These are phyloP conservation scores for Phaseolus coccineus DNA, from an alignment of 331 rosid genomes.

Conservation along the genomic window DNA sequence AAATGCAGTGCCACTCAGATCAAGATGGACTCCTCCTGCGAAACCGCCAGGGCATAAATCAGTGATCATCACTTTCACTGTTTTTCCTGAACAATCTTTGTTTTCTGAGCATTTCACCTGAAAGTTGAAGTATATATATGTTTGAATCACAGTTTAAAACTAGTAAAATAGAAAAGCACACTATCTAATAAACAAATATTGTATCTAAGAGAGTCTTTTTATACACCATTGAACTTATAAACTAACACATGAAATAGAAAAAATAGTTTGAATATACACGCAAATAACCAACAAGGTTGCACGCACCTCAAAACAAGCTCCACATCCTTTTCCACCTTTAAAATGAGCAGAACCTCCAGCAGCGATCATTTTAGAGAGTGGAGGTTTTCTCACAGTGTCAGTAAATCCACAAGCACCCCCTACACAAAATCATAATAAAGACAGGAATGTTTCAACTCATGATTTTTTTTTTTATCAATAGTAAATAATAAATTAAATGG, in stretches of 20 bases:
- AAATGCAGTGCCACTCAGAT: slow-evolving; percentile 72
- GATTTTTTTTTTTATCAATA: no score
- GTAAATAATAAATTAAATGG: no score
- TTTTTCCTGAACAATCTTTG: slow-evolving; percentile 58
- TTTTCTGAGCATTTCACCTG: slow-evolving; percentile 70
- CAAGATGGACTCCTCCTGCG: slow-evolving; percentile 48
- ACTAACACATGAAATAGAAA: background rate
- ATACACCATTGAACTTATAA: background rate
- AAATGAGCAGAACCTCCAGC: slow-evolving; percentile 68
- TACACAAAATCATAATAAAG: slow-evolving; percentile 6
- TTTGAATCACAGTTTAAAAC: no score
- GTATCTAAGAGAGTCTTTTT: background rate
- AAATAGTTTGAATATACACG: background rate
- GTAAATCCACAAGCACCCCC: slow-evolving; percentile 81
- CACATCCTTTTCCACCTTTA: slow-evolving; percentile 59
- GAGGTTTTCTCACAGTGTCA: slow-evolving; percentile 52
- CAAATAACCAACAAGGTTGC: background rate
- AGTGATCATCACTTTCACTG: slow-evolving; percentile 55
- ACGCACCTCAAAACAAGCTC: slow-evolving; percentile 73
- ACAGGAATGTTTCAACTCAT: background rate
- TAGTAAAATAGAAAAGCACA: no score
- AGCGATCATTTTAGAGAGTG: slow-evolving; percentile 57
- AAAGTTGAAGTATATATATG: background rate
- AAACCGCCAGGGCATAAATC: slow-evolving; percentile 62
- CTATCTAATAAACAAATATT: no score